Evolutionary conservation across 2,329 filamentous ascomycete species (phyloP).

Genomic region (Raffaelea albimanens): DNA sequence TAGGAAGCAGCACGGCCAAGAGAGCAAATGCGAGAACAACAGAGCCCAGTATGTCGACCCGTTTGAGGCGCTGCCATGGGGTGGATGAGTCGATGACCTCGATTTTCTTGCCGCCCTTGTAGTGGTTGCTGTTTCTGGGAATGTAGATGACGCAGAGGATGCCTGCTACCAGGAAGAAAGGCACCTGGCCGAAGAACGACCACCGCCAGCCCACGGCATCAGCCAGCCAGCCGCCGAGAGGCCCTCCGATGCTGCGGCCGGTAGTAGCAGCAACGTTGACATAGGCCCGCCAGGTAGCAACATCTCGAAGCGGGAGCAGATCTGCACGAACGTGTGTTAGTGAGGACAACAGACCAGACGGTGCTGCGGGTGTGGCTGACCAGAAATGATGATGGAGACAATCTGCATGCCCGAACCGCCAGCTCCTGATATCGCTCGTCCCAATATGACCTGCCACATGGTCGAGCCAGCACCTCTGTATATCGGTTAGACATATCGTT

Average conservation of each 20-base stretch:
- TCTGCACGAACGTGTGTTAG: slow-evolving; percentile 21
- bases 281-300: slow-evolving; percentile 44
- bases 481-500: not conserved
- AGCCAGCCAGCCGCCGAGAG: slow-evolving; percentile 50
- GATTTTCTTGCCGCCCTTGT: slow-evolving; percentile 10
- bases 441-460: slow-evolving; percentile 39
- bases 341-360: too few relatives aligned
- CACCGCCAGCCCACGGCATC: slow-evolving; percentile 59
- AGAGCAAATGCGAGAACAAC: slow-evolving; percentile 28
- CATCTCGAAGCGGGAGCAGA: slow-evolving; percentile 40
- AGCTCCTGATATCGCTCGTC: slow-evolving; percentile 40
- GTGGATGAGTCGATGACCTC: slow-evolving; percentile 1
- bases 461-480: slow-evolving; percentile 30
- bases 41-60: slow-evolving; percentile 52
- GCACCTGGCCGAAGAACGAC: slow-evolving; percentile 50
- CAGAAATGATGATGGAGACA: slow-evolving; percentile 42
- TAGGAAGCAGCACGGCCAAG: slow-evolving; percentile 27
- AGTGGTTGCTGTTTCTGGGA: slow-evolving; percentile 17
- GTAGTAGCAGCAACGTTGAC: slow-evolving; percentile 42
- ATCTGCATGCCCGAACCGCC: slow-evolving; percentile 43
- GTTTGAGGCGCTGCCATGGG: slow-evolving; percentile 26
- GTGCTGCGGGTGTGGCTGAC: too few relatives aligned
- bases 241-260: slow-evolving; percentile 42
- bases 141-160: slow-evolving; percentile 25
- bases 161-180: slow-evolving; percentile 41